Percentiles rank a stretch among this genome's conserved stretches.
Evolutionary conservation across 345 rosid genomes (phyloP).

Genomic region (Hibiscus trionum): DNA sequence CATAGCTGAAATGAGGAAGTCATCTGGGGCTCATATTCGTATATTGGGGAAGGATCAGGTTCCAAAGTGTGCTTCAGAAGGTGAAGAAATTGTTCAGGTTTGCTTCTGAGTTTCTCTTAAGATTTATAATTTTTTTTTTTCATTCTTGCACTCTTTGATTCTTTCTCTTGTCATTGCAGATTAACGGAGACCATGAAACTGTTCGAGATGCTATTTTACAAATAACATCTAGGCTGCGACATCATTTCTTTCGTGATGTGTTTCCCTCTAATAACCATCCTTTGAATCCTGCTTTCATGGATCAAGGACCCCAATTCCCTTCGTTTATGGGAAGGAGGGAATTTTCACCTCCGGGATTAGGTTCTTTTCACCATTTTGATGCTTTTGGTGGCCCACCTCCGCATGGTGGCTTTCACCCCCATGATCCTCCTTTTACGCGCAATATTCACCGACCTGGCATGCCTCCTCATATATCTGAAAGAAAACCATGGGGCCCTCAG

Average conservation of each 20-base stretch:
- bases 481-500: slow-evolving; percentile 70
- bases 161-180: slow-evolving; percentile 25
- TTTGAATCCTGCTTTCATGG: slow-evolving; percentile 41
- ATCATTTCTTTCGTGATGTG: slow-evolving; percentile 53
- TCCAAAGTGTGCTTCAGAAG: slow-evolving; percentile 67
- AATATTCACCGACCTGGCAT: slow-evolving; percentile 37
- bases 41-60: slow-evolving; percentile 60
- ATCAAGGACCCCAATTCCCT: slow-evolving; percentile 49
- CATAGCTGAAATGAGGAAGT: slow-evolving; percentile 69
- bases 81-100: slow-evolving; percentile 79
- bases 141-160: background rate
- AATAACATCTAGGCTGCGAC: slow-evolving; percentile 56
- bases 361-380: slow-evolving; percentile 51
- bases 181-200: slow-evolving; percentile 55
- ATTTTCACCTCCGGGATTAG: slow-evolving; percentile 51
- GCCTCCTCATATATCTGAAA: slow-evolving; percentile 46
- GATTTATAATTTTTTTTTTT: slow-evolving; percentile 7
- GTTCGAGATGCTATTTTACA: slow-evolving; percentile 68
- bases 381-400: slow-evolving; percentile 46
- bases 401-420: slow-evolving; percentile 43
- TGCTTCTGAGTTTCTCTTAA: slow-evolving; percentile 6
- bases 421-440: slow-evolving; percentile 45
- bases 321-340: slow-evolving; percentile 57
- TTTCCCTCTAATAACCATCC: slow-evolving; percentile 43
- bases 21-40: slow-evolving; percentile 62